A percentile compares a stretch with the other conserved stretches of the same genome.
These are phyloP conservation scores for Neopestalotiopsis sp. DNA, from an alignment of 2,329 filamentous ascomycete genomes.

Conservation along the genomic window DNA sequence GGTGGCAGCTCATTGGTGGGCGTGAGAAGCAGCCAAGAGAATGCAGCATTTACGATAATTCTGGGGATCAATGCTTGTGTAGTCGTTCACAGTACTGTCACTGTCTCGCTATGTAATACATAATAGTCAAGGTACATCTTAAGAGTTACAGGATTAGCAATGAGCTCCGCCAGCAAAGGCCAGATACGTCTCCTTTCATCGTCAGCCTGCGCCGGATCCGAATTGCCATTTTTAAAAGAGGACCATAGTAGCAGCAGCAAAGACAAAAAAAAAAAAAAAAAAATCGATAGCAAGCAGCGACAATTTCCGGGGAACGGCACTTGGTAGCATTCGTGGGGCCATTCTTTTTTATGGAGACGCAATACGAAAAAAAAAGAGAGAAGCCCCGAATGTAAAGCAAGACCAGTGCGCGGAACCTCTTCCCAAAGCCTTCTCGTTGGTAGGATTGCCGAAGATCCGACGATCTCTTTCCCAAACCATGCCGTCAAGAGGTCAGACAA, in stretches of 20 bases:
- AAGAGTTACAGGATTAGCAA: neutral
- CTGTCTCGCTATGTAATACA: neutral
- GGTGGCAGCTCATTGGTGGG: too few relatives aligned
- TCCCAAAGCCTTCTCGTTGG: neutral
- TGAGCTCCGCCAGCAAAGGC: neutral
- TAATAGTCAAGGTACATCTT: neutral
- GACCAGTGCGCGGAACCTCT: neutral
- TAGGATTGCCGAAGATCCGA: neutral
- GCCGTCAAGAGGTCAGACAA: neutral
- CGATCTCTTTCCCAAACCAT: neutral
- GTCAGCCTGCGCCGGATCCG: neutral
- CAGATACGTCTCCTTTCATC: neutral
- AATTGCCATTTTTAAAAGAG: too few relatives aligned
- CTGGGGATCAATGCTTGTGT: neutral
- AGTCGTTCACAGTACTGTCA: neutral
- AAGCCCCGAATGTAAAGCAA: neutral
- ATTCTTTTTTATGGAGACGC: neutral
- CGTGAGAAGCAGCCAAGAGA: too few relatives aligned
- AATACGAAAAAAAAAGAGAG: neutral
- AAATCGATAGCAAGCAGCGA: neutral
- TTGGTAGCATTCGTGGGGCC: neutral
- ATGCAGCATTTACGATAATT: neutral
- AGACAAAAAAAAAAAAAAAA: neutral
- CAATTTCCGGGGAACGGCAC: slow-evolving; percentile 1
- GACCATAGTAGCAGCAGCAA: neutral